Evolutionary conservation across 139 green algal species (phyloP), one percentile per base, ranked within the genome.

Genomic region (Spirogloea muscicola): DNA sequence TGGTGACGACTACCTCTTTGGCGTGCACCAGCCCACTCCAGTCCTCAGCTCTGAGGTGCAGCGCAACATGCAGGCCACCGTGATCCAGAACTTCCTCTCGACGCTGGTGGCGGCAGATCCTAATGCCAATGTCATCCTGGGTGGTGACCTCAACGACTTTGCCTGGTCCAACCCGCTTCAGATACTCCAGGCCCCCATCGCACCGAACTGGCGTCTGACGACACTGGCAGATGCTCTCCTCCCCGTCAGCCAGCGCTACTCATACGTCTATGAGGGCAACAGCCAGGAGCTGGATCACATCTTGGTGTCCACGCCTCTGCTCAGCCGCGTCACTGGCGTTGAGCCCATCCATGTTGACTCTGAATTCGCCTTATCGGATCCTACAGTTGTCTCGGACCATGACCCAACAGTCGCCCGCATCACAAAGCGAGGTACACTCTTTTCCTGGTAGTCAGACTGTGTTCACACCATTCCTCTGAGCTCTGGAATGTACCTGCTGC

Each of bases 41-140:
- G n/a, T n/a, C n/a, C 36, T 64, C 10, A 27, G 10, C 36, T 64
- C 55, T 10, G 55, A 64, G 55, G 55, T 64, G 55, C 29, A 64
- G 29, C 9, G 55, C 10, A 40, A 49, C 10, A 64, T 42, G 55
- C 55, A 64, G 36, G 55, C 55, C 10, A 38, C 29, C 10, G 39
- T 64, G 10, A 16, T 64, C 10, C 55, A 13, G 10, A 16, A 9
- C 10, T 64, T 64, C 39, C 10, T 64, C 10, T 10, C 9, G 10
- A 9, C 10, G 29, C 10, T 13, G 16, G 10, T 64, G 10, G 10
- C 55, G 29, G 10, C 13, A 9, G 29, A 16, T 13, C 10, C 55
- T 13, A 9, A 9, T 16, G 29, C 13, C 36, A 21, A 10, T 42
- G 36, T 49, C 10, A 16, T 64, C 10, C 10, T 64, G 36, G 10